Percentiles rank a stretch among this genome's conserved stretches.
phyloP scores from a whole-genome alignment of 2,329 filamentous ascomycete species.

The Aureobasidium sp. region DNA sequence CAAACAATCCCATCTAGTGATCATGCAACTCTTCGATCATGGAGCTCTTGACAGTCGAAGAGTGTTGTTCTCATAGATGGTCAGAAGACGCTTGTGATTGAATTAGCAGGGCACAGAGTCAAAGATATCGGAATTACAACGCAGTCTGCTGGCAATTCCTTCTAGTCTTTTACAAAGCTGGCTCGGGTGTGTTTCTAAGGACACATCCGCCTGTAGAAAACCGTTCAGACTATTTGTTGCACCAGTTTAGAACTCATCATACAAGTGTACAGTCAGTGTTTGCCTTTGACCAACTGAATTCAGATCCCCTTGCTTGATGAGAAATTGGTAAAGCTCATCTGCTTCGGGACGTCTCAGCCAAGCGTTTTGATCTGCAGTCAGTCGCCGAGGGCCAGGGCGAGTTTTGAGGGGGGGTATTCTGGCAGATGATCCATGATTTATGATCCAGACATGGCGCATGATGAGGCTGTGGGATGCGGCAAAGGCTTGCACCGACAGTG shows the following conservation, averaged over 20 bases:
- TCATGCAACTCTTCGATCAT: not conserved
- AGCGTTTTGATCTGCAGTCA: conserved; percentile 1
- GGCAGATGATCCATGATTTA: conserved; percentile 5
- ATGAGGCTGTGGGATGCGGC: not conserved
- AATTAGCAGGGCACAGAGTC: not conserved
- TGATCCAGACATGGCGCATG: not conserved
- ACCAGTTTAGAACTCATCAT: not conserved
- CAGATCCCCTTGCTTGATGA: not conserved
- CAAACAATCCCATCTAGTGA: not conserved
- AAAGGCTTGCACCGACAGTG: not conserved
- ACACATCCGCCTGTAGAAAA: not conserved
- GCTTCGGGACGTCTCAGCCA: not conserved
- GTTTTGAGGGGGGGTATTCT: not conserved
- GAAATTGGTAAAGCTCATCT: not conserved
- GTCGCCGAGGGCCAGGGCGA: conserved; percentile 1
- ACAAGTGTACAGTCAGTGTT: not conserved
- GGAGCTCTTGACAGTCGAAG: not conserved
- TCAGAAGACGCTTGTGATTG: too few species aligned
- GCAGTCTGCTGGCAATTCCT: not conserved
- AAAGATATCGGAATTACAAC: not conserved
- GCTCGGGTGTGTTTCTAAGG: not conserved
- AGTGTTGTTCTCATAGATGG: not conserved
- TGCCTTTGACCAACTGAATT: not conserved
- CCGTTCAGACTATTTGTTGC: not conserved
- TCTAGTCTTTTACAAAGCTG: not conserved